phyloP scores from a whole-genome alignment of 805 yeast genomes.

The Kuraishia borneana region DNA sequence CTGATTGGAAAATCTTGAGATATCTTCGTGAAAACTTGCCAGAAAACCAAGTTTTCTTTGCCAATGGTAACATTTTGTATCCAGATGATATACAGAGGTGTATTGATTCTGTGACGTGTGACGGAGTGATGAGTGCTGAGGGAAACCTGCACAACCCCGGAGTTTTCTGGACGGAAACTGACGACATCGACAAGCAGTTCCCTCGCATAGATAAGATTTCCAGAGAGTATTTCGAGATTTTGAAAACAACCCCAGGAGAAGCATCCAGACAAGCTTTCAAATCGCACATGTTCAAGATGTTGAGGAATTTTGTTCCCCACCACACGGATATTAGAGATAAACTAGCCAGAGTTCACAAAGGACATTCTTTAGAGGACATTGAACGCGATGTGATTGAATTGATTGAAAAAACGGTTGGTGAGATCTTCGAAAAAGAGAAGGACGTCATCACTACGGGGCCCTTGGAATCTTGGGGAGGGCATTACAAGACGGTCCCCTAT shows the following conservation, averaged over 20 bases:
- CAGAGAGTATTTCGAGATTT: slow-evolving; percentile 83
- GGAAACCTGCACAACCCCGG: slow-evolving; percentile 93
- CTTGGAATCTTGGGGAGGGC: slow-evolving; percentile 63
- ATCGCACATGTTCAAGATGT: slow-evolving; percentile 80
- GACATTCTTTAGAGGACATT: slow-evolving; percentile 31
- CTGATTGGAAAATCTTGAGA: slow-evolving; percentile 78
- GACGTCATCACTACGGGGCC: slow-evolving; percentile 51
- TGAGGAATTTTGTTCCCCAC: slow-evolving; percentile 67
- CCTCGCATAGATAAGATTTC: slow-evolving; percentile 79
- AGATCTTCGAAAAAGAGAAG: slow-evolving; percentile 36
- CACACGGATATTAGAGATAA: slow-evolving; percentile 72
- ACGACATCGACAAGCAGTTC: slow-evolving; percentile 51
- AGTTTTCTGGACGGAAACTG: slow-evolving; percentile 50
- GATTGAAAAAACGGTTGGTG: slow-evolving; percentile 58
- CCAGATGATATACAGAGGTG: slow-evolving; percentile 76
- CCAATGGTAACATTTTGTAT: slow-evolving; percentile 91
- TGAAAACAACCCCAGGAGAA: slow-evolving; percentile 43
- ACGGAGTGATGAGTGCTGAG: slow-evolving; percentile 97
- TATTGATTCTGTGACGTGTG: slow-evolving; percentile 51
- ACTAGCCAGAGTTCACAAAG: slow-evolving; percentile 42
- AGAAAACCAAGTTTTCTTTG: slow-evolving; percentile 73
- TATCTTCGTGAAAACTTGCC: slow-evolving; percentile 73
- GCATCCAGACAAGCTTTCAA: slow-evolving; percentile 83
- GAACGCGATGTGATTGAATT: slow-evolving; percentile 35
- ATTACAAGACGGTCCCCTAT: slow-evolving; percentile 73